phyloP scores from a whole-genome alignment of 805 yeast species.

The Yamadazyma insecticola region DNA sequence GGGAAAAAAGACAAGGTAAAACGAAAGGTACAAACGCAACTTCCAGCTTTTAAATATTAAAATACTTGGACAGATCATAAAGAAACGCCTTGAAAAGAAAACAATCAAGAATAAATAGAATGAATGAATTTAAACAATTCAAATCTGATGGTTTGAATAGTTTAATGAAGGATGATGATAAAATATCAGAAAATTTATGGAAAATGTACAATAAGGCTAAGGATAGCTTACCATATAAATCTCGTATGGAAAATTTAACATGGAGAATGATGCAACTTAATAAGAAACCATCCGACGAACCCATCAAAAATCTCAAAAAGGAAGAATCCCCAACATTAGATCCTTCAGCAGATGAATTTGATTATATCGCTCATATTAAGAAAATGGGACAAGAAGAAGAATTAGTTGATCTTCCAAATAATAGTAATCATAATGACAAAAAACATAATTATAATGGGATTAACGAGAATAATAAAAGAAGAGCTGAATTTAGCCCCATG shows the following conservation, averaged over 20 bases:
- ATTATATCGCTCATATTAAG: constrained; percentile 61
- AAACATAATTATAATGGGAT: neutral
- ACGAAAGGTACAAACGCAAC: too few species aligned
- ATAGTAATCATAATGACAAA: neutral
- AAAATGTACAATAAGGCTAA: constrained; percentile 75
- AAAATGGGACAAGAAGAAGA: constrained; percentile 44
- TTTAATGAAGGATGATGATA: constrained; percentile 8
- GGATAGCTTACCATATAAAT: constrained; percentile 66
- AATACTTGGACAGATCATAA: too few species aligned
- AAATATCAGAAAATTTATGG: constrained; percentile 52
- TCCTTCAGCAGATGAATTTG: constrained; percentile 52
- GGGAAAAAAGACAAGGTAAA: too few species aligned
- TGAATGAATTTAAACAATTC: constrained; percentile 4
- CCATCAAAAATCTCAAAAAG: too few species aligned
- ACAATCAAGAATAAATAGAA: too few species aligned
- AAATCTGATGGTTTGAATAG: too few species aligned
- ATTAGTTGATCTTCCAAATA: too few species aligned
- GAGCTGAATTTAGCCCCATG: too few species aligned
- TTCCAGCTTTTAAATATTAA: too few species aligned
- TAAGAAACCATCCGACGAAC: too few species aligned
- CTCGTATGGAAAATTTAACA: constrained; percentile 77
- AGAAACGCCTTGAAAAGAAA: too few species aligned
- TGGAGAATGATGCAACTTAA: constrained; percentile 80
- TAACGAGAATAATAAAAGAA: too few species aligned
- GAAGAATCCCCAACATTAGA: constrained; percentile 20